Conservation (phyloP, 345 rosid genomes). For the Aquilaria malaccensis region DNA sequence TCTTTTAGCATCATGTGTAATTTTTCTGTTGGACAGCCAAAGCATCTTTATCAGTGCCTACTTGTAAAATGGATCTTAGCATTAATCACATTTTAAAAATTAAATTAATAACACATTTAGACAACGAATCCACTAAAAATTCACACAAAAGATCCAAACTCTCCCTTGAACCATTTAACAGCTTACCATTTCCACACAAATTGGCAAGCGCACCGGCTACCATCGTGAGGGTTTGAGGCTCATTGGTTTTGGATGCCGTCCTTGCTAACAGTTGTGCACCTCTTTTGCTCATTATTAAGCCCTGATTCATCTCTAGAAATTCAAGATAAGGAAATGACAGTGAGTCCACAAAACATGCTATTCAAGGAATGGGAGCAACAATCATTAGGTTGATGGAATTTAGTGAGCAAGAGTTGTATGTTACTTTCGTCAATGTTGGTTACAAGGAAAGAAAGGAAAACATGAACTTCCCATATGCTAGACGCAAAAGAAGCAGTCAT, state of each 20-base stretch:
- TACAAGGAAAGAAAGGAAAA: too few species aligned
- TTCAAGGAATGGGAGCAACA: too few species aligned
- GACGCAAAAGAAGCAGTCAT: too few species aligned
- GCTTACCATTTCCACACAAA: slow-evolving; percentile 88
- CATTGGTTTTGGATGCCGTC: slow-evolving; percentile 68
- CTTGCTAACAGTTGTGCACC: slow-evolving; percentile 73
- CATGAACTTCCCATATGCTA: too few species aligned
- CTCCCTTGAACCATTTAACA: neutral
- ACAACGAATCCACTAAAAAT: neutral
- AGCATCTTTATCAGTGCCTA: neutral
- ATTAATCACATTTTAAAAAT: neutral
- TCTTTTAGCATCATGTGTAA: slow-evolving; percentile 64
- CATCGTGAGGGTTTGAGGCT: slow-evolving; percentile 88
- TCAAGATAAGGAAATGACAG: neutral
- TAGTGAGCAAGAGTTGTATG: neutral
- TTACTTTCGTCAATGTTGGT: too few species aligned
- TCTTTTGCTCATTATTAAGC: slow-evolving; percentile 78
- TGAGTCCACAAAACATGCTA: too few species aligned
- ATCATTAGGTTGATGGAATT: neutral
- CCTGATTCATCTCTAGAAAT: slow-evolving; percentile 68
- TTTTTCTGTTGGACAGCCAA: slow-evolving; percentile 40
- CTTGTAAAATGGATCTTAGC: too few species aligned
- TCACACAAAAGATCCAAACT: neutral
- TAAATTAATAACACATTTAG: neutral
- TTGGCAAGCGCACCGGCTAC: slow-evolving; percentile 95